Conservation (phyloP, 2,329 filamentous ascomycete species). For the Aspergillus alliaceus region DNA sequence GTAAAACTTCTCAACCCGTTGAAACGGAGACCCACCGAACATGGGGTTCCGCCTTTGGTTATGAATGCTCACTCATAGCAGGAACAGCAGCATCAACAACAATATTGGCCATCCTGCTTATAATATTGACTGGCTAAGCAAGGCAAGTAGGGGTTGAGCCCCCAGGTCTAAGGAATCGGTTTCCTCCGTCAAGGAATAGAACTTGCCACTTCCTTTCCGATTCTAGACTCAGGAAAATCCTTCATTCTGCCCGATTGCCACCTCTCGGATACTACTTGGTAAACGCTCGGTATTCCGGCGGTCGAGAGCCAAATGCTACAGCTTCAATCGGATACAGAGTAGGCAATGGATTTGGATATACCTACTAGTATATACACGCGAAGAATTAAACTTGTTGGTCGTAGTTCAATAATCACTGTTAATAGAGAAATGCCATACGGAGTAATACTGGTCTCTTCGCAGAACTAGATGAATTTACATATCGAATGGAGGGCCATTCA, state of each 20-base stretch:
- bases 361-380: not conserved
- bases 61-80: not conserved
- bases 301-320: not conserved
- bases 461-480: not conserved
- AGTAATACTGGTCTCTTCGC: too few relatives aligned
- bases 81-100: not conserved
- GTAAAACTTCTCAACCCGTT: slow-evolving; percentile 5
- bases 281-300: not conserved
- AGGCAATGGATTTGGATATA: too few relatives aligned
- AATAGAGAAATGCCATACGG: too few relatives aligned
- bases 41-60: slow-evolving; percentile 10
- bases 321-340: not conserved
- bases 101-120: not conserved
- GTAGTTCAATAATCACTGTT: too few relatives aligned
- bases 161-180: not conserved
- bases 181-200: not conserved
- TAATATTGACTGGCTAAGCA: not conserved
- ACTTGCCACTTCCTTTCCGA: not conserved
- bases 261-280: not conserved
- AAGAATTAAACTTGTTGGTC: not conserved
- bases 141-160: not conserved
- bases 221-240: not conserved
- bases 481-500: not conserved
- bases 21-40: slow-evolving; percentile 15
- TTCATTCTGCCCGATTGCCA: not conserved